These are phyloP conservation scores for Trypanosoma theileri DNA, from an alignment of 208 protist genomes.

Conservation along the genomic window DNA sequence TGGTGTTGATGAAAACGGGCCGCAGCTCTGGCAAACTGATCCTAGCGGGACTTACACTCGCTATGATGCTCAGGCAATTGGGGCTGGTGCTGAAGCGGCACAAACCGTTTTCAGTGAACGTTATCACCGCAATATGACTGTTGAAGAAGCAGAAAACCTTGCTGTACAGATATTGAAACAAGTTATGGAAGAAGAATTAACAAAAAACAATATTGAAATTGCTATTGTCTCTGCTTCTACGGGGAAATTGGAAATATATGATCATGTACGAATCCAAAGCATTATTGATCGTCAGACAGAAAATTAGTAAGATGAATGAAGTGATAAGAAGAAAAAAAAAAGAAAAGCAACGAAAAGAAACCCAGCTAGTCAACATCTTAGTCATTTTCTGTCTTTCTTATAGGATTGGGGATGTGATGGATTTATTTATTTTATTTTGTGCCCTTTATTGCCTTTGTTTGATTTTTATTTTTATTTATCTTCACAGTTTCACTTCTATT, in stretches of 20 bases:
- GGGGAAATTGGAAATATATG: slow-evolving; percentile 91
- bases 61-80: slow-evolving; percentile 99
- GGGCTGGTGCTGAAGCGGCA: slow-evolving; percentile 97
- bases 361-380: not conserved
- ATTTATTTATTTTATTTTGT: slow-evolving; percentile 13
- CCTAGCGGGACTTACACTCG: slow-evolving; percentile 97
- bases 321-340: slow-evolving; percentile 6
- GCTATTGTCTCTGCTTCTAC: slow-evolving; percentile 81
- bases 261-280: slow-evolving; percentile 80
- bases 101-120: slow-evolving; percentile 97
- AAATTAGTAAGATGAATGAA: slow-evolving; percentile 18
- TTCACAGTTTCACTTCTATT: slow-evolving; percentile 3
- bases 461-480: slow-evolving; percentile 7
- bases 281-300: slow-evolving; percentile 84
- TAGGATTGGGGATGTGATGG: slow-evolving; percentile 21
- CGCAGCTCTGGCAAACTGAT: slow-evolving; percentile 97
- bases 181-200: slow-evolving; percentile 99
- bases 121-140: slow-evolving; percentile 96
- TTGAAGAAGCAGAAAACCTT: slow-evolving; percentile 96
- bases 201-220: slow-evolving; percentile 97
- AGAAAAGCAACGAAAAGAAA: not conserved
- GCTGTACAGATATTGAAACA: slow-evolving; percentile 97
- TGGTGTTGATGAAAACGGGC: slow-evolving; percentile 97
- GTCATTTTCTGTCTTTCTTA: slow-evolving; percentile 18
- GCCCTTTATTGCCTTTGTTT: slow-evolving; percentile 3